Conservation (phyloP, 1,284 basidiomycete genomes). For the Cutaneotrichosporon cavernicola region DNA sequence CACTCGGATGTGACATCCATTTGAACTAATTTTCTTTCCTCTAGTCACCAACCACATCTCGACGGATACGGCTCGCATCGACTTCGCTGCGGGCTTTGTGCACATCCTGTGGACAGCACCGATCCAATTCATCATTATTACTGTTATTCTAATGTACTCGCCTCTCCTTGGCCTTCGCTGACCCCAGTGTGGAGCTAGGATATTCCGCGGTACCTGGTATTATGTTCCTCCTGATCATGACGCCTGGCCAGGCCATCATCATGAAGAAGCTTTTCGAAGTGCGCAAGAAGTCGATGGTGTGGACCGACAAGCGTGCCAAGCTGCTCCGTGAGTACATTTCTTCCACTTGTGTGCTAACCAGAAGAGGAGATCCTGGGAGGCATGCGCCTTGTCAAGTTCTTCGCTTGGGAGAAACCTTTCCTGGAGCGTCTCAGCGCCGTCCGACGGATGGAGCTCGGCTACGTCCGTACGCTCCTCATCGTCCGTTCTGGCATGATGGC, state of each 20-base stretch:
- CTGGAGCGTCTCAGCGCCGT: constrained; percentile 65
- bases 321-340: constrained; percentile 37
- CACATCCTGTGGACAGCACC: constrained; percentile 67
- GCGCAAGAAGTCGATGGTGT: constrained; percentile 75
- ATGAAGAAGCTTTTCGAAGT: constrained; percentile 74
- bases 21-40: not conserved
- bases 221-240: constrained; percentile 69
- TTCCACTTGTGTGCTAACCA: too few species aligned
- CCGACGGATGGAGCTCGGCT: constrained; percentile 71
- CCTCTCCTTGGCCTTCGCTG: not conserved
- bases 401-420: constrained; percentile 63
- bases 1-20: not conserved
- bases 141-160: constrained; percentile 47
- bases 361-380: constrained; percentile 65
- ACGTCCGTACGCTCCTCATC: constrained; percentile 72
- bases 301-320: constrained; percentile 67
- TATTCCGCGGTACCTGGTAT: constrained; percentile 56
- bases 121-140: constrained; percentile 54
- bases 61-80: constrained; percentile 75
- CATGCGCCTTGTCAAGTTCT: constrained; percentile 84
- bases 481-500: constrained; percentile 54
- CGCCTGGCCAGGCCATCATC: constrained; percentile 64
- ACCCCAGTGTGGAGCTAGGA: constrained; percentile 53
- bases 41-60: constrained; percentile 79
- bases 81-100: constrained; percentile 82